A percentile compares a stretch with the other conserved stretches of the same genome.
phyloP scores from a whole-genome alignment of 2,329 filamentous ascomycete species.

The Penicillium freii region DNA sequence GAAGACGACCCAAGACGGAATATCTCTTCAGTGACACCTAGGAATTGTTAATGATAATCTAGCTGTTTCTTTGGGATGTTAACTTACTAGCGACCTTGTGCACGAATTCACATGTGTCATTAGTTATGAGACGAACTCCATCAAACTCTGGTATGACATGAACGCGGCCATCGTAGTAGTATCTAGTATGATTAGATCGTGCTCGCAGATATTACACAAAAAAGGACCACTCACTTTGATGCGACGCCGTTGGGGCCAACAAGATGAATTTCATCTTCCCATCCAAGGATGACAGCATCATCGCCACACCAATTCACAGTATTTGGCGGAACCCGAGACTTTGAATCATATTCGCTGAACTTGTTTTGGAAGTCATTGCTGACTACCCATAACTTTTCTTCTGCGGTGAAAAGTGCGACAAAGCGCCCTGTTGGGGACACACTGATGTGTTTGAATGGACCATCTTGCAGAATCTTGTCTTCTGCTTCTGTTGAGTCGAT shows the following conservation, averaged over 20 bases:
- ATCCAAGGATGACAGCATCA: conserved; percentile 87
- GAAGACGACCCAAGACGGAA: conserved; percentile 87
- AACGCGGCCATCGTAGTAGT: conserved; percentile 87
- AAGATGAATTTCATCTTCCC: conserved; percentile 96
- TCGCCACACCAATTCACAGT: conserved; percentile 96
- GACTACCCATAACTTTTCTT: conserved; percentile 86
- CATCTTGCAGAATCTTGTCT: conserved; percentile 85
- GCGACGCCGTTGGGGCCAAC: conserved; percentile 80
- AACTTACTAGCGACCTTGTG: conserved; percentile 73
- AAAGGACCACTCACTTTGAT: conserved; percentile 49
- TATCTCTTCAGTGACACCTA: conserved; percentile 77
- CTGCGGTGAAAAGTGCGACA: conserved; percentile 80
- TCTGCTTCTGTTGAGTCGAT: conserved; percentile 87
- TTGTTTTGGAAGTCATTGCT: conserved; percentile 93
- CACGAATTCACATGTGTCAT: conserved; percentile 95
- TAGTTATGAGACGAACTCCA: conserved; percentile 85
- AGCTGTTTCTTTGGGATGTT: neutral
- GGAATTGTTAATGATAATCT: conserved; percentile 4
- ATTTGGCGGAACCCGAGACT: conserved; percentile 77
- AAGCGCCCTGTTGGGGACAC: conserved; percentile 90
- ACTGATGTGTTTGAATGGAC: conserved; percentile 85
- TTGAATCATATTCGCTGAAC: conserved; percentile 86
- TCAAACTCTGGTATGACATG: conserved; percentile 86
- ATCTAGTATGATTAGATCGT: conserved; percentile 48
- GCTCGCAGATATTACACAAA: neutral